These are phyloP conservation scores for Termitomyces sp. DNA, from an alignment of 768 basidiomycete genomes.

Conservation along the genomic window DNA sequence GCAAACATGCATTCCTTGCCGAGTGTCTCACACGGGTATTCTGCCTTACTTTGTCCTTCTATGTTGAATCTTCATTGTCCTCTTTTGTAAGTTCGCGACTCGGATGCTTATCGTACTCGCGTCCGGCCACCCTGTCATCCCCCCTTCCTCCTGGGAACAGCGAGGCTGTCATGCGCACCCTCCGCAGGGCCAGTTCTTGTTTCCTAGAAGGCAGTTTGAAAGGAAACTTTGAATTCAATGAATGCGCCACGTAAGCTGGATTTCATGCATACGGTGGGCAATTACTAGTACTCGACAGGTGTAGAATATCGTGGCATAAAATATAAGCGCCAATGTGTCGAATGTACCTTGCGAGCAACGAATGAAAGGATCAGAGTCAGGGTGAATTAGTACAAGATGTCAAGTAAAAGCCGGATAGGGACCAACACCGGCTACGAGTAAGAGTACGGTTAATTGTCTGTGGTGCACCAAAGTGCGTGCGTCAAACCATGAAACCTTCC, in stretches of 20 bases:
- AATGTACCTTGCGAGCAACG: too few species aligned
- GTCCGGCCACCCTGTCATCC: not conserved
- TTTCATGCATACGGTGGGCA: conserved; percentile 1
- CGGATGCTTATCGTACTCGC: conserved; percentile 6
- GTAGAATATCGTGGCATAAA: conserved; percentile 16
- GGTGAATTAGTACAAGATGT: not conserved
- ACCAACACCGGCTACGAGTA: not conserved
- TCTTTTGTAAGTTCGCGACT: conserved; percentile 1
- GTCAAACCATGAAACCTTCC: conserved; percentile 44
- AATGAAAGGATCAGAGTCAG: not conserved
- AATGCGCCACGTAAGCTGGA: conserved; percentile 10
- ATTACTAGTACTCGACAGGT: conserved; percentile 8
- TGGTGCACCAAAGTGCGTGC: not conserved
- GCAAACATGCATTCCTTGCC: not conserved
- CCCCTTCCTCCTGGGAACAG: conserved; percentile 4
- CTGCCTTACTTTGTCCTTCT: not conserved
- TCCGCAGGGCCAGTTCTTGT: not conserved
- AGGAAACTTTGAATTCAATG: not conserved
- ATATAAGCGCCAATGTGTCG: conserved; percentile 14
- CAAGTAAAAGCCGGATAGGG: not conserved
- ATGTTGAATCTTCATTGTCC: not conserved
- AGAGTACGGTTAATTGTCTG: conserved; percentile 7
- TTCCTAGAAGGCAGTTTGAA: not conserved
- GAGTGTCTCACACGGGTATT: not conserved
- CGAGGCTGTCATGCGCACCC: conserved; percentile 9